Evolutionary conservation across 2,329 filamentous ascomycete species (phyloP).

Genomic region (Hypoxylon sp.): DNA sequence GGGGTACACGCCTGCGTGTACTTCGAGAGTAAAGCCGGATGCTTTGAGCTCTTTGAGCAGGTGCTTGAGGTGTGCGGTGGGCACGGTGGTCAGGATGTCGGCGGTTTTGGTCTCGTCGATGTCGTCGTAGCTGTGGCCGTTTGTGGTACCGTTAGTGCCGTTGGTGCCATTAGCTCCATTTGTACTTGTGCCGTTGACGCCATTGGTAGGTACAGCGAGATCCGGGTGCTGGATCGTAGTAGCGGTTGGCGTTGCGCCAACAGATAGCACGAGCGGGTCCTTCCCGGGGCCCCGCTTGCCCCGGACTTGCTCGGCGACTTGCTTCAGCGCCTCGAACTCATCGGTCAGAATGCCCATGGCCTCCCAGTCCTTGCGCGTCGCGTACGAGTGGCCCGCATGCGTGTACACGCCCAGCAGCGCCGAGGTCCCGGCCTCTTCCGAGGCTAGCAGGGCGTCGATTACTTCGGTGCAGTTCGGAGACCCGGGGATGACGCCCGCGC

Average conservation of each 20-base stretch:
- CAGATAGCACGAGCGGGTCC: conserved; percentile 69
- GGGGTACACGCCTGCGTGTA: conserved; percentile 84
- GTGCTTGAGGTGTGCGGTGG: conserved; percentile 57
- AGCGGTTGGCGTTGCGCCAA: conserved; percentile 83
- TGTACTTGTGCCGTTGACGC: neutral
- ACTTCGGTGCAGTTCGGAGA: conserved; percentile 64
- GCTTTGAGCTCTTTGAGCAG: conserved; percentile 59
- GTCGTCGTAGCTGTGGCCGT: neutral
- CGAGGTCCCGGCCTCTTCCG: conserved; percentile 57
- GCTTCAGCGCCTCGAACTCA: conserved; percentile 71
- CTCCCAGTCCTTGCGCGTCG: conserved; percentile 65
- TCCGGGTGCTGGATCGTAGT: conserved; percentile 73
- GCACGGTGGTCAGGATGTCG: conserved; percentile 49
- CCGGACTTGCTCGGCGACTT: conserved; percentile 61
- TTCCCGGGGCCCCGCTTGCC: conserved; percentile 47
- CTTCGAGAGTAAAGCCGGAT: conserved; percentile 69
- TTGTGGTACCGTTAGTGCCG: neutral
- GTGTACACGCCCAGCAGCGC: conserved; percentile 77
- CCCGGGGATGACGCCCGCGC: conserved; percentile 74
- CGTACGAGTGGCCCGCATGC: conserved; percentile 82
- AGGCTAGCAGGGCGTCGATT: conserved; percentile 61
- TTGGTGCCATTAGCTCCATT: conserved; percentile 1
- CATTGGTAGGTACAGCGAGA: conserved; percentile 39
- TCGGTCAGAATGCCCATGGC: conserved; percentile 71
- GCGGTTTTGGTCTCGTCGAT: conserved; percentile 41